Evolutionary conservation across 2,329 filamentous ascomycete genomes (phyloP), one percentile per base, ranked within the genome.

Genomic region (Pezicula carpinea): DNA sequence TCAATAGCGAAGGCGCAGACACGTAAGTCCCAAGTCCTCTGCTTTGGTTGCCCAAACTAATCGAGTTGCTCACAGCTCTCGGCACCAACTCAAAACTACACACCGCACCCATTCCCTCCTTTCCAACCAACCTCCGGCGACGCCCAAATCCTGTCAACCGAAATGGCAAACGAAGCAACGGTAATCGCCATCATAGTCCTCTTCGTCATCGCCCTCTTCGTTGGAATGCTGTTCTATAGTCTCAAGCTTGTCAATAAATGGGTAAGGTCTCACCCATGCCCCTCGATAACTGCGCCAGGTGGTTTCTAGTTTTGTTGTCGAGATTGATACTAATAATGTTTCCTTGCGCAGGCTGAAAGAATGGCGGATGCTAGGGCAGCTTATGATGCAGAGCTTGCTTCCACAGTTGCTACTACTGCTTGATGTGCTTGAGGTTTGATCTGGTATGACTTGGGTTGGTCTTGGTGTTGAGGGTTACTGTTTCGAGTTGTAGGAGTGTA

Each of bases 211-310:
- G 0, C 31, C 2, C 15, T 17, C 8, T 4, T 40, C 11, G 18
- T 21, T 3, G 13, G 14, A 14, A 17, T 42, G 32, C 33, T 35
- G 11, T 43, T 13, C 23, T 39, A 43, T n/a, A 21, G 29, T 6
- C 18, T 47, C 29, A 47, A 35, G 23, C 17, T 43, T 19, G 39
- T 47, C 32, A 36, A 43, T 8, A 40, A 14, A 1, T 47, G 45
- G 45, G 45, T 47, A 38, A 23, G 33, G 8, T 10, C 13, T 29
- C 8, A 1, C 26, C 13, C 26, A 10, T 11, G 10, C 10, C 10
- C 6, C 26, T 11, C 10, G 2, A 29, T 29, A 29, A 29, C 26
- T 11, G 3, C 26, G 26, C 3, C 26, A 10, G 3, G 4, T 29
- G 3, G 26, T 11, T 11, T 11, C 26, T 2, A 11, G 8, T 29